Conservation (phyloP, 352 stramenopile genomes). For the Halophytophthora batemanensis region DNA sequence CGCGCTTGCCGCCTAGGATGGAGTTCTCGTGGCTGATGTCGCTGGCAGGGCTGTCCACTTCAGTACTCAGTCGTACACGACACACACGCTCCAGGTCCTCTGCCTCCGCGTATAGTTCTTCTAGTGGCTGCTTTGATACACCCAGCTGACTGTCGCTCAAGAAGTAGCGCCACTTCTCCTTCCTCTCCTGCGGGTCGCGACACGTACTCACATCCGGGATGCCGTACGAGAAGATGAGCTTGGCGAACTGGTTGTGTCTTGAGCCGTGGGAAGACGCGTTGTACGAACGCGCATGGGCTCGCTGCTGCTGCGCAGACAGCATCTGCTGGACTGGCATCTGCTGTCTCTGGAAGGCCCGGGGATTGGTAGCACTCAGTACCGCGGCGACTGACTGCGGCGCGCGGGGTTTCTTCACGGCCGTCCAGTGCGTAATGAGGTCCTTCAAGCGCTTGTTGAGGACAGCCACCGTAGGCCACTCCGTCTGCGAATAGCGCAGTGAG, state of each 20-base stretch:
- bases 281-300: conserved; percentile 13
- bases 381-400: conserved; percentile 8
- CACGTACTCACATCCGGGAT: conserved; percentile 73
- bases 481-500: conserved; percentile 16
- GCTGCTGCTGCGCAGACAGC: conserved; percentile 19
- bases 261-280: conserved; percentile 18
- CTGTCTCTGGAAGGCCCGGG: background rate
- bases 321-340: conserved; percentile 13
- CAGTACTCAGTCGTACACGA: conserved; percentile 28
- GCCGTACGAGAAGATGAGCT: conserved; percentile 71
- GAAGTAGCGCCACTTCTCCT: conserved; percentile 84
- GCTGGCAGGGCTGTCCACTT: conserved; percentile 1
- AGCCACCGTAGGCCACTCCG: conserved; percentile 46
- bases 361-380: conserved; percentile 2
- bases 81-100: conserved; percentile 62
- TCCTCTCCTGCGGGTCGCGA: conserved; percentile 35
- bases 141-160: conserved; percentile 47
- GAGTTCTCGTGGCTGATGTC: conserved; percentile 33
- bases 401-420: conserved; percentile 15
- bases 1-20: conserved; percentile 60
- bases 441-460: conserved; percentile 56
- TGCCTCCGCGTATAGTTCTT: conserved; percentile 50
- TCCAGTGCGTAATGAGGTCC: conserved; percentile 50
- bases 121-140: conserved; percentile 35
- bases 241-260: conserved; percentile 72